Evolutionary conservation across 805 yeast species (phyloP).

Genomic region (Candida insectalens): DNA sequence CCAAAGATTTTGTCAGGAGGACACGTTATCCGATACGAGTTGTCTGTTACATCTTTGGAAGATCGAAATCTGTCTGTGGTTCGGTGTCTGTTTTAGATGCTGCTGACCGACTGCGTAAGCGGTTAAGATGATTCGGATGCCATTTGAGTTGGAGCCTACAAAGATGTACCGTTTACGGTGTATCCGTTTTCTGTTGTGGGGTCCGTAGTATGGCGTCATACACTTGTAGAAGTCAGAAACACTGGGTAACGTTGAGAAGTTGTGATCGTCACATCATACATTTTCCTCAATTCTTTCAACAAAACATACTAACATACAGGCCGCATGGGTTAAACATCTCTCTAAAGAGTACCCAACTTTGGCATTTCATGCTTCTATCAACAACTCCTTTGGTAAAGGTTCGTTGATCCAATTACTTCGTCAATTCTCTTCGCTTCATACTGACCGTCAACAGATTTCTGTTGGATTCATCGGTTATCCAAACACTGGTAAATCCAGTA

Average conservation of each 20-base stretch:
- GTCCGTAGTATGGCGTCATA: slow-evolving; percentile 89
- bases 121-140: too few relatives aligned
- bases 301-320: slow-evolving; percentile 8
- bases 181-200: slow-evolving; percentile 24
- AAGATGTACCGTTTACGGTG: too few relatives aligned
- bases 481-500: slow-evolving; percentile 95
- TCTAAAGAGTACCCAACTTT: slow-evolving; percentile 89
- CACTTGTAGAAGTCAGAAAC: slow-evolving; percentile 27
- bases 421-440: slow-evolving; percentile 84
- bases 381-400: slow-evolving; percentile 97
- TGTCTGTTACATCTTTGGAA: slow-evolving; percentile 99
- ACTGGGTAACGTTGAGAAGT: neutral
- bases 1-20: slow-evolving; percentile 84
- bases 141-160: too few relatives aligned
- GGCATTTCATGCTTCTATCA: slow-evolving; percentile 97
- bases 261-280: slow-evolving; percentile 1
- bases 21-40: slow-evolving; percentile 34
- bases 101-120: too few relatives aligned
- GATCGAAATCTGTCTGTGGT: slow-evolving; percentile 55
- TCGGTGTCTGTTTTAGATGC: slow-evolving; percentile 37
- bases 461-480: slow-evolving; percentile 98
- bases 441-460: slow-evolving; percentile 91
- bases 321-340: slow-evolving; percentile 94
- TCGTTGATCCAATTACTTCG: slow-evolving; percentile 86
- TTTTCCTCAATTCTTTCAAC: slow-evolving; percentile 1